Evolutionary conservation across 176 grass and related monocot species (phyloP), one percentile per base, ranked within the genome.

Genomic region (Guadua angustifolia): DNA sequence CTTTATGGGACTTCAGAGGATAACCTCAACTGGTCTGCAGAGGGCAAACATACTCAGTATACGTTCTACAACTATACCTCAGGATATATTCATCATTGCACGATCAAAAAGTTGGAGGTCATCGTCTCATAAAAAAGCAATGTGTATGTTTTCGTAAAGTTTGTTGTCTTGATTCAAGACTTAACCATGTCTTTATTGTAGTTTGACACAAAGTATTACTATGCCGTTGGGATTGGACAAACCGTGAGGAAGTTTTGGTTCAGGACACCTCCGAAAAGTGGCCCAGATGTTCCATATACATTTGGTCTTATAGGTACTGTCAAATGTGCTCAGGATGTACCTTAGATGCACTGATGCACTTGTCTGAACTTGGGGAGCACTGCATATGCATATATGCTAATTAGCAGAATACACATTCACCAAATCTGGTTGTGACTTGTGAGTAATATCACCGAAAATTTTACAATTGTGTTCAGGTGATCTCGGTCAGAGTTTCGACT

Each of bases 41-140:
- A 88, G 3, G 92, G 95, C 8, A 94, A 84, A 58, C 71, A 88
- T 13, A 67, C 70, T 47, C 92, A 86, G 77, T 94, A 97, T 73
- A 90, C 80, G 9, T 97, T 90, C 89, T 97, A 94, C 90, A 94
- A 92, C n/a, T 97, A 97, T 40, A 97, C 92, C n/a, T 94, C 94
- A 5, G 94, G 94, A 62, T 94, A 92, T 74, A 97, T 97, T 64
- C 94, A 97, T 50, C 94, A 97, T 39, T 94, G 83, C 86, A 92
- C 90, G 29, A 74, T 97, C 3, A 88, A 72, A 70, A 82, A 93
- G 14, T 84, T 98, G 46, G 81, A 97, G 92, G 95, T 94, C 65
- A 69, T 81, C 44, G 38, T 4, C 65, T 83, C 18, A 51, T 19
- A 38, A 33, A 49, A 75, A 6, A 25, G 59, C 60, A 6, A 11